Evolutionary conservation across 176 grass and related monocot genomes (phyloP).

Genomic region (Juncus inflexus): DNA sequence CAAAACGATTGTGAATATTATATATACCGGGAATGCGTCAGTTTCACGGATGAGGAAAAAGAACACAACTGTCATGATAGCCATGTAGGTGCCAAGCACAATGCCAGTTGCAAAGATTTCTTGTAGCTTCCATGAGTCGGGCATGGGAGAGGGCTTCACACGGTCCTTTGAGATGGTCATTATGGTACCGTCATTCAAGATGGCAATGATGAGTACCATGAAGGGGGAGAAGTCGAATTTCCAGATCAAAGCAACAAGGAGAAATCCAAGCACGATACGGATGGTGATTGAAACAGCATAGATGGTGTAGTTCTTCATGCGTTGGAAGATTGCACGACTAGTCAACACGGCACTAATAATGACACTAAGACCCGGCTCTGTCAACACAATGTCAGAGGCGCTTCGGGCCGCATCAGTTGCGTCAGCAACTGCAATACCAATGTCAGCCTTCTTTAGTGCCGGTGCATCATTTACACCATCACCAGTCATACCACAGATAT

Average conservation of each 20-base stretch:
- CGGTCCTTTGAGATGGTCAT: slow-evolving; percentile 98
- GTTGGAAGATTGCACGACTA: slow-evolving; percentile 78
- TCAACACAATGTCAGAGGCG: slow-evolving; percentile 89
- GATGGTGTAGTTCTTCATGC: slow-evolving; percentile 93
- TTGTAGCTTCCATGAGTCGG: slow-evolving; percentile 29
- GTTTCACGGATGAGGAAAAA: slow-evolving; percentile 41
- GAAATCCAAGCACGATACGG: slow-evolving; percentile 86
- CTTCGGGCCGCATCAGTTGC: no score
- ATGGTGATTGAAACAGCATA: slow-evolving; percentile 35
- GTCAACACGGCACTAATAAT: slow-evolving; percentile 81
- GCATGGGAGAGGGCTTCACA: no score
- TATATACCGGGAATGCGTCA: neutral
- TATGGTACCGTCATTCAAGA: slow-evolving; percentile 96
- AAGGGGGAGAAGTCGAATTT: slow-evolving; percentile 89
- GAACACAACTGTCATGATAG: slow-evolving; percentile 60
- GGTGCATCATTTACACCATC: slow-evolving; percentile 77
- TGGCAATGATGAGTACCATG: slow-evolving; percentile 95
- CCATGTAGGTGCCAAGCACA: slow-evolving; percentile 82
- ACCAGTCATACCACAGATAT: slow-evolving; percentile 89
- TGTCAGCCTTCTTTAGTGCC: no score
- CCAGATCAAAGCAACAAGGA: slow-evolving; percentile 24
- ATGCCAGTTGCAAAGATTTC: slow-evolving; percentile 92
- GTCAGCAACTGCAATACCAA: no score
- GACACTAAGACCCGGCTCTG: slow-evolving; percentile 85
- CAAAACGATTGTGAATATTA: slow-evolving; percentile 34